Conservation (phyloP, 495 filamentous ascomycete genomes). For the Penicillium coprophilum region DNA sequence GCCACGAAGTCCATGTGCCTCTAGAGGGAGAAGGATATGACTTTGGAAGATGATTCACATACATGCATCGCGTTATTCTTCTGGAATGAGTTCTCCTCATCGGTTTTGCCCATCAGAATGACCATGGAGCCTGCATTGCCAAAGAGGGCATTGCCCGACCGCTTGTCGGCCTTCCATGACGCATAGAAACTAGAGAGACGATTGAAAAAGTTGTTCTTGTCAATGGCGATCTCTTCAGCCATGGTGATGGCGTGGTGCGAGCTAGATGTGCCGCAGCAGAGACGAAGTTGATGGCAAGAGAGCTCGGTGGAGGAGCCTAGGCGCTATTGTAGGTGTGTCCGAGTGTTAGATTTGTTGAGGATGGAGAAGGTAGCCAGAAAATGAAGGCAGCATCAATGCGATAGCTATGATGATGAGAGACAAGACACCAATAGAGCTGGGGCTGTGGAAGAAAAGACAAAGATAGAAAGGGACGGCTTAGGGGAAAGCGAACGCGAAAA, state of each 20-base stretch:
- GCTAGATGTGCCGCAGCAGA: constrained; percentile 23
- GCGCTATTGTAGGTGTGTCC: constrained; percentile 2
- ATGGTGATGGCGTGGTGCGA: constrained; percentile 33
- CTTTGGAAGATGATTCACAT: constrained; percentile 36
- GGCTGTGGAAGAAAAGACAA: constrained; percentile 3
- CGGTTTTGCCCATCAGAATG: constrained; percentile 90
- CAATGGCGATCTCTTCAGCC: constrained; percentile 79
- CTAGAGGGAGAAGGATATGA: background rate
- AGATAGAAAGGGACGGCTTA: constrained; percentile 12
- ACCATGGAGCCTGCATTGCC: constrained; percentile 80
- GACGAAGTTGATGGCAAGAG: constrained; percentile 3
- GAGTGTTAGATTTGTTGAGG: background rate
- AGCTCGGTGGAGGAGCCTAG: constrained; percentile 4
- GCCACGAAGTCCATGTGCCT: background rate
- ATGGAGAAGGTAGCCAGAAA: background rate
- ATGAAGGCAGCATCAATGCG: background rate
- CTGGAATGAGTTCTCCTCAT: constrained; percentile 76
- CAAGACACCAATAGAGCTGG: background rate
- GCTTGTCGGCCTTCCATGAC: constrained; percentile 95
- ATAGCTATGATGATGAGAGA: constrained; percentile 2
- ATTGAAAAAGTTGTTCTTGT: constrained; percentile 86
- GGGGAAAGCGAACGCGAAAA: constrained; percentile 31
- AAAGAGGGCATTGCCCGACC: constrained; percentile 72
- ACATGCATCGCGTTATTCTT: constrained; percentile 97
- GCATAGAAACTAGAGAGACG: constrained; percentile 81